Percentiles rank a stretch among this genome's conserved stretches.
These are phyloP conservation scores for Earliella scabrosa DNA, from an alignment of 1,284 basidiomycete genomes.

Conservation along the genomic window DNA sequence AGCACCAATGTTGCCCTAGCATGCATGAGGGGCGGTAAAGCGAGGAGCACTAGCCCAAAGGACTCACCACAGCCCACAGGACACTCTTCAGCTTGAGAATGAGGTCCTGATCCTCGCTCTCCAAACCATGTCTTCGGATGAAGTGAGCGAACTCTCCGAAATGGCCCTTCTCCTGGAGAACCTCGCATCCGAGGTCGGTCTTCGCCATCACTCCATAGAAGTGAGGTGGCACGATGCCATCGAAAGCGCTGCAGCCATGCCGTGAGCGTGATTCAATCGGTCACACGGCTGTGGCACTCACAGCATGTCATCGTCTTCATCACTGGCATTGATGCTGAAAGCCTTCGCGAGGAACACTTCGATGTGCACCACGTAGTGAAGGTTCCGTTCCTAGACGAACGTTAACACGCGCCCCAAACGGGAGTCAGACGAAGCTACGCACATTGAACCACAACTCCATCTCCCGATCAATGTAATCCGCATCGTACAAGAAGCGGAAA, in stretches of 20 bases:
- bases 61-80: constrained; percentile 92
- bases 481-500: constrained; percentile 89
- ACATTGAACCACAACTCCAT: constrained; percentile 97
- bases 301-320: constrained; percentile 72
- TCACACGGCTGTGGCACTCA: constrained; percentile 32
- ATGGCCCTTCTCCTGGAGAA: constrained; percentile 89
- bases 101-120: constrained; percentile 82
- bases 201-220: constrained; percentile 99
- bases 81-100: constrained; percentile 93
- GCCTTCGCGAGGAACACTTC: constrained; percentile 85
- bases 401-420: too few species aligned
- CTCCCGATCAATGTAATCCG: constrained; percentile 92
- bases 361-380: constrained; percentile 85
- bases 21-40: neutral
- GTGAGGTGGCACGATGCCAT: constrained; percentile 90
- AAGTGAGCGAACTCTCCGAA: constrained; percentile 92
- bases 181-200: constrained; percentile 91
- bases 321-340: constrained; percentile 60
- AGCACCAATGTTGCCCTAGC: constrained; percentile 92
- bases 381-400: constrained; percentile 76
- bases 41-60: too few species aligned
- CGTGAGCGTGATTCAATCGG: neutral
- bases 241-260: constrained; percentile 79
- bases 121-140: constrained; percentile 86
- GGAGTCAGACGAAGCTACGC: constrained; percentile 32